Evolutionary conservation across 208 protist genomes (phyloP), one percentile per base, ranked within the genome.

Genomic region (Angomonas desouzai): DNA sequence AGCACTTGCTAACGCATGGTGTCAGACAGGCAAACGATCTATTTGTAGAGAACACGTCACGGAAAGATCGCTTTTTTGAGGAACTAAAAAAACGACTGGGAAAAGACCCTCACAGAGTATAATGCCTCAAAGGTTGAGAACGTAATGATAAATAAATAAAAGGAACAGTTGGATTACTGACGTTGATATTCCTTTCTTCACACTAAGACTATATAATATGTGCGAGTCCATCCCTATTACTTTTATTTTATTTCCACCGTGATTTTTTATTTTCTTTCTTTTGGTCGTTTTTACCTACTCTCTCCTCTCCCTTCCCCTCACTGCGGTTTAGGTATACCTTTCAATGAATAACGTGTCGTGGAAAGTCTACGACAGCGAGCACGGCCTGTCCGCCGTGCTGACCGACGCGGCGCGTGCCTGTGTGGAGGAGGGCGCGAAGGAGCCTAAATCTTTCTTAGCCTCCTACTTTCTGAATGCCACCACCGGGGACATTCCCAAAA

Each of bases 361-460:
- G 85, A 79, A 82, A 66, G 47, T 64, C 25, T 94, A 94, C 68
- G 88, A 94, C 58, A 70, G 84, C 6, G 68, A 89, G 68, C 70
- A 80, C 70, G 65, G 79, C 27, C 65, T 94, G 10, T 90, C 82
- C 18, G 70, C 75, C 2, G 56, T 91, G 11, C 64, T 94, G 10
- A 94, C 88, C 1, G 77, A 86, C 40, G 88, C 88, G 0, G 88
- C 84, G 23, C 76, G 88, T 1, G 81, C 88, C 22, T 94, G 88
- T 53, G 82, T 91, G 9, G 78, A 79, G 13, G 74, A 76, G 23
- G 77, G 74, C 33, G 69, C 84, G 11, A 25, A 64, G 23, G 27
- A 87, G 22, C 82, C 82, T 25, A 77, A 64, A 1, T 83, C 85
- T 43, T 94, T 81, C 56, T 77, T 94, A 29, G 73, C 79, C 0